A percentile compares a stretch with the other conserved stretches of the same genome.
phyloP scores from a whole-genome alignment of 768 basidiomycete genomes.

The Serendipita sp. region DNA sequence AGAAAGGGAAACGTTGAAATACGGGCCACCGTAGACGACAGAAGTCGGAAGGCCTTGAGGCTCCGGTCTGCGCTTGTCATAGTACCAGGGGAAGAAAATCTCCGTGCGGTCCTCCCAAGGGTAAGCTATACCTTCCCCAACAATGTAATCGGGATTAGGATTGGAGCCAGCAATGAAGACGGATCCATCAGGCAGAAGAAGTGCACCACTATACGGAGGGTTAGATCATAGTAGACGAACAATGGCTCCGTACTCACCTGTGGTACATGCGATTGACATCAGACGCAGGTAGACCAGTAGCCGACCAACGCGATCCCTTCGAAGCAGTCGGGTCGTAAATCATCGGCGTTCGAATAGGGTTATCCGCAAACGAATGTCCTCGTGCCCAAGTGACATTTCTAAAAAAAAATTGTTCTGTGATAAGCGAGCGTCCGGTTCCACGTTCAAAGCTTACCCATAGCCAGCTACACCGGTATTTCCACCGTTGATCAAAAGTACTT shows the following conservation, averaged over 20 bases:
- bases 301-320: conserved; percentile 58
- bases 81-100: conserved; percentile 86
- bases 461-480: conserved; percentile 78
- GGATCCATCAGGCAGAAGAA: conserved; percentile 27
- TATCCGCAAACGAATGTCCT: conserved; percentile 47
- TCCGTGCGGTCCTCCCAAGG: conserved; percentile 72
- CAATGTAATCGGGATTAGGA: conserved; percentile 63
- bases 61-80: conserved; percentile 49
- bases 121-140: conserved; percentile 41
- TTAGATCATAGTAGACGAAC: conserved; percentile 69
- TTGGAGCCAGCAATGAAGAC: conserved; percentile 86
- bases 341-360: conserved; percentile 61
- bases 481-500: conserved; percentile 68
- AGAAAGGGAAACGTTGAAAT: conserved; percentile 61
- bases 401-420: conserved; percentile 15
- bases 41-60: conserved; percentile 54
- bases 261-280: conserved; percentile 76
- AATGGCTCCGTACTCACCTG: conserved; percentile 28
- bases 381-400: conserved; percentile 49
- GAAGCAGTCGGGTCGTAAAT: conserved; percentile 68
- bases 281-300: conserved; percentile 40
- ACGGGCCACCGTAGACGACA: conserved; percentile 65
- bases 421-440: not conserved
- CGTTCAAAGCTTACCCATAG: conserved; percentile 43
- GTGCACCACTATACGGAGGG: not conserved